Base-by-base conservation (phyloP, 2,329 filamentous ascomycete genomes). In the Sporothrix schenckii region DNA sequence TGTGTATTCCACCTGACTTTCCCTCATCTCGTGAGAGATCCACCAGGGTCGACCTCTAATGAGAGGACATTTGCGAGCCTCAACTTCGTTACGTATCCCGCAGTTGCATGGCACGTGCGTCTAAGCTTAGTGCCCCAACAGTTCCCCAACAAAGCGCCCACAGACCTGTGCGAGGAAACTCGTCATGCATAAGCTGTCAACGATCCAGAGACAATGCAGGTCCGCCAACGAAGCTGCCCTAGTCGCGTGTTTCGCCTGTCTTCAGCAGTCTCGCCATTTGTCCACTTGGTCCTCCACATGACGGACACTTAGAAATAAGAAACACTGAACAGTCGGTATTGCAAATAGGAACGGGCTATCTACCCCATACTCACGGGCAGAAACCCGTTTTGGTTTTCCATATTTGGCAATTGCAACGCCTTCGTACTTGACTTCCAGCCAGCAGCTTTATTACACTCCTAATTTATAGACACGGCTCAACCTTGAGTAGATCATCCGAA, bases 401-500 rank as follows among this genome's bases (percentile, higher is more conserved):
- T 53, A 24, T 27, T n/a, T 63, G 58, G 58, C 58, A 63, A 47
- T 24, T 16, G 11, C 58, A 21, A 47, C 58, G 56, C 11, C 56
- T 44, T 21, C 16, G 41, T 10, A 10, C 56, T 44, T n/a, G 21
- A 61, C 27, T 34, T 66, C 61, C 61, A 44, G 61, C 61, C 27
- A 24, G 61, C 61, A 52, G 47, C 61, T 52, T 66, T 47, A 44
- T 68, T 68, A 47, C 34, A 47, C 52, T 68, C 66, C 50, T 34
- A 52, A 56, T 56, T n/a, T 47, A 68, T 30, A 21, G 52, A 68
- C 52, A 52, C n/a, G 50, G 21, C 30, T 39, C 52, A 47, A n/a
- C 14, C 66, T 56, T 24, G 49, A 30, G 13, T 44, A 19, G 66
- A 21, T 39, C 39, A 34, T 47, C 50, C 39, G 52, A 41, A 56